Conservation (phyloP, 2,329 filamentous ascomycete species). For the Escovopsis sp. region DNA sequence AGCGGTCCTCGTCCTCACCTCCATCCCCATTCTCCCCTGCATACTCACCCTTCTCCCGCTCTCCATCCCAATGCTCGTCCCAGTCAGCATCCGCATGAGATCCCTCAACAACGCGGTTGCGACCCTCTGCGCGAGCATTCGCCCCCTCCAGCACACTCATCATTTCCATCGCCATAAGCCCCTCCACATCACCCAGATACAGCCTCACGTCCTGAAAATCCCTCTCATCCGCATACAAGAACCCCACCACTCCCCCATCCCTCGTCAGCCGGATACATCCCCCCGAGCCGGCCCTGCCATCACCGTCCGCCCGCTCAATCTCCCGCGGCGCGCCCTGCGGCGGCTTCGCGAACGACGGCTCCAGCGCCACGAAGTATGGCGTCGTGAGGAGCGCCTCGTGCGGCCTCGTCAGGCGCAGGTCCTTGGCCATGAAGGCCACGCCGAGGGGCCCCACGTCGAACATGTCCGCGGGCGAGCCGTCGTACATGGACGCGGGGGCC, state of each 20-base stretch:
- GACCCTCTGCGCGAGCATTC: too few species aligned
- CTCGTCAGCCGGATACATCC: constrained; percentile 21
- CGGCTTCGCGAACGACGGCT: constrained; percentile 15
- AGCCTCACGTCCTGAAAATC: constrained; percentile 14
- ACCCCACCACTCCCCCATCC: constrained; percentile 20
- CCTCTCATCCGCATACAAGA: constrained; percentile 13
- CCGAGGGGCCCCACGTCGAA: constrained; percentile 21
- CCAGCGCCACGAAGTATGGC: constrained; percentile 19
- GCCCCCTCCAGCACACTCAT: constrained; percentile 2
- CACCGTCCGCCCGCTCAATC: constrained; percentile 9
- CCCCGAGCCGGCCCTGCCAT: constrained; percentile 3
- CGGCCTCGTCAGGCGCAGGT: constrained; percentile 5
- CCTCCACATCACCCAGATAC: constrained; percentile 13
- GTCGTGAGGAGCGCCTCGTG: constrained; percentile 6
- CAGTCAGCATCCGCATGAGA: too few species aligned
- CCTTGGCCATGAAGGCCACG: constrained; percentile 18
- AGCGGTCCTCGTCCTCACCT: constrained; percentile 8
- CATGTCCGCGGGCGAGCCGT: constrained; percentile 8
- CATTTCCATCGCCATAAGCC: constrained; percentile 5
- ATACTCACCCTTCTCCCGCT: too few species aligned
- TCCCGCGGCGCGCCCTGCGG: constrained; percentile 9
- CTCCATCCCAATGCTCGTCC: too few species aligned
- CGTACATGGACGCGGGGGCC: constrained; percentile 14
- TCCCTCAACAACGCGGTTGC: too few species aligned
- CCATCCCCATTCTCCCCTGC: neutral